These are phyloP conservation scores for Prinsepia uniflora DNA, from an alignment of 306 rosid species.

Conservation along the genomic window DNA sequence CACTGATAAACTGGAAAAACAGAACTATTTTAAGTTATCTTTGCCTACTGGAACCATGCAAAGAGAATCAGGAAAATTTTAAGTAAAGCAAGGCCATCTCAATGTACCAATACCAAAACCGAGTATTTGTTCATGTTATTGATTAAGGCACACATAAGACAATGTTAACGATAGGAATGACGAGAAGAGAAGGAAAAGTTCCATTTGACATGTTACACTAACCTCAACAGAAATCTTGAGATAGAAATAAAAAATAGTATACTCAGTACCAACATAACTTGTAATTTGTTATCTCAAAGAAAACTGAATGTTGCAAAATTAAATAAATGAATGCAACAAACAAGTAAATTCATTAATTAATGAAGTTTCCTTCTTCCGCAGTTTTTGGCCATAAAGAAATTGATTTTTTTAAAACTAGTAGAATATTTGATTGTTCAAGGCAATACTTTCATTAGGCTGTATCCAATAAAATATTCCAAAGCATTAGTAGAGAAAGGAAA, in stretches of 20 bases:
- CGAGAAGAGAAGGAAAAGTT: constrained; percentile 4
- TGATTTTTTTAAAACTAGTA: not conserved
- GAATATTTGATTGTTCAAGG: not conserved
- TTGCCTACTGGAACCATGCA: not conserved
- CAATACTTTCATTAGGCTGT: not conserved
- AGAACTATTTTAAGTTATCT: not conserved
- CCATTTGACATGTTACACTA: not conserved
- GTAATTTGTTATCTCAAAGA: constrained; percentile 1
- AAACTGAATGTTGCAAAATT: constrained; percentile 1
- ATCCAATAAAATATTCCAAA: not conserved
- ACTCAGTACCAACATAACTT: not conserved
- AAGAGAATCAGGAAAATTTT: not conserved
- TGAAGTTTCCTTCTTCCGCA: not conserved
- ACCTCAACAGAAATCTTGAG: not conserved
- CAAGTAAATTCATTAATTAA: constrained; percentile 2
- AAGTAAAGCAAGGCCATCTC: not conserved
- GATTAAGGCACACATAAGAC: constrained; percentile 2
- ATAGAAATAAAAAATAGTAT: not conserved
- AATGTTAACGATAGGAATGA: not conserved
- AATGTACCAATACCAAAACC: not conserved
- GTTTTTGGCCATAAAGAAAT: not conserved
- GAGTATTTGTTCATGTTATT: not conserved
- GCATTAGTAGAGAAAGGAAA: not conserved
- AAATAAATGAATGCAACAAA: not conserved
- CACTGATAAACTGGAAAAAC: not conserved